These are phyloP conservation scores for Diplodia mutila DNA, from an alignment of 2,329 filamentous ascomycete species.

Conservation along the genomic window DNA sequence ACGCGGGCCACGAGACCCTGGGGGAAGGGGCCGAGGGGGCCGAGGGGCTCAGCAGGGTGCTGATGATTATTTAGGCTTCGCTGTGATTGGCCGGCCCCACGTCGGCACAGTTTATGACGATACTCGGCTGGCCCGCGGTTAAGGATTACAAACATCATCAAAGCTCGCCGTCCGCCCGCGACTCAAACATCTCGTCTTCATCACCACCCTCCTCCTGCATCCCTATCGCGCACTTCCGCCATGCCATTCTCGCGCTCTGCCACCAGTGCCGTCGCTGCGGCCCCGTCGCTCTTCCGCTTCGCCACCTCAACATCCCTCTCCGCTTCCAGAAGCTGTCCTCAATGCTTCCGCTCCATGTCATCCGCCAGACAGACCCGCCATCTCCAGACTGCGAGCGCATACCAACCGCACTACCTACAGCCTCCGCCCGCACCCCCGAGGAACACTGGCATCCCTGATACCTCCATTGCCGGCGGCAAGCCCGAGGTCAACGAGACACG, in stretches of 20 bases:
- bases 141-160: slow-evolving; percentile 21
- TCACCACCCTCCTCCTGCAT: slow-evolving; percentile 1
- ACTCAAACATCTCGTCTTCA: slow-evolving; percentile 11
- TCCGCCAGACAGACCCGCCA: slow-evolving; percentile 43
- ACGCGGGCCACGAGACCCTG: neutral
- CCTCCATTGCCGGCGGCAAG: slow-evolving; percentile 61
- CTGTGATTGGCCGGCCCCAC: slow-evolving; percentile 7
- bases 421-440: slow-evolving; percentile 60
- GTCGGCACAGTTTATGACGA: slow-evolving; percentile 17
- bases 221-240: neutral
- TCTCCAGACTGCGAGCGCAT: slow-evolving; percentile 68
- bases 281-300: slow-evolving; percentile 25
- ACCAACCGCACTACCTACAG: slow-evolving; percentile 63
- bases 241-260: slow-evolving; percentile 20
- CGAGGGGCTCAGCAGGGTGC: neutral
- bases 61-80: neutral
- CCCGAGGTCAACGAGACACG: slow-evolving; percentile 54
- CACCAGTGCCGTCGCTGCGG: slow-evolving; percentile 8
- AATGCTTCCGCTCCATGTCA: slow-evolving; percentile 53
- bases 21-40: too few species aligned
- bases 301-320: slow-evolving; percentile 32
- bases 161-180: slow-evolving; percentile 10
- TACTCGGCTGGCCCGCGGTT: slow-evolving; percentile 14
- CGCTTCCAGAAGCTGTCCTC: slow-evolving; percentile 42
- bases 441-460: slow-evolving; percentile 62